These are phyloP conservation scores for Tulasnella sp. DNA, from an alignment of 768 basidiomycete genomes.

Conservation along the genomic window DNA sequence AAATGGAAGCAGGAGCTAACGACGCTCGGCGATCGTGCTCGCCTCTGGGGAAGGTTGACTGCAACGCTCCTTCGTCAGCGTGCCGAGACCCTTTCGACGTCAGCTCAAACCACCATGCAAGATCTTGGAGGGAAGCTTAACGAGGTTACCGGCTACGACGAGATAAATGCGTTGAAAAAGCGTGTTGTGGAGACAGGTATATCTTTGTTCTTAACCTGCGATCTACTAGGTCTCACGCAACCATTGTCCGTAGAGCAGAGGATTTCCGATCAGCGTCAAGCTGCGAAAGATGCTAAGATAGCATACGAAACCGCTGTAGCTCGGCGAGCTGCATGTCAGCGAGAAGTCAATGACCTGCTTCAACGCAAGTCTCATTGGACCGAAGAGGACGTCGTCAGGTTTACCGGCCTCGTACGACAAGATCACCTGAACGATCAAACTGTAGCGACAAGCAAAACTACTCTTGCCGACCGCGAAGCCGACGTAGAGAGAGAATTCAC, in stretches of 20 bases:
- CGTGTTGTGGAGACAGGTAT: conserved; percentile 75
- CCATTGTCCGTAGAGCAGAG: conserved; percentile 52
- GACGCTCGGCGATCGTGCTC: not conserved
- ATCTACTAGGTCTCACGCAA: conserved; percentile 15
- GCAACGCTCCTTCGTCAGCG: conserved; percentile 25
- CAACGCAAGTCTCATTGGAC: conserved; percentile 92
- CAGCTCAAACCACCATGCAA: conserved; percentile 54
- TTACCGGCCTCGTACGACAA: conserved; percentile 81
- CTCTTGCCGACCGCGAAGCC: conserved; percentile 61
- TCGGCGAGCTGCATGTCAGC: conserved; percentile 75
- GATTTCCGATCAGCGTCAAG: conserved; percentile 58
- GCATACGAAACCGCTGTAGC: conserved; percentile 72
- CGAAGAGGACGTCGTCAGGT: conserved; percentile 76
- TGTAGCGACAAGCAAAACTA: conserved; percentile 60
- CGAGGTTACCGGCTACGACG: conserved; percentile 83
- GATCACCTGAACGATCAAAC: conserved; percentile 83
- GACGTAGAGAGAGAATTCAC: conserved; percentile 81
- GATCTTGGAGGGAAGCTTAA: conserved; percentile 74
- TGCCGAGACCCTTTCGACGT: conserved; percentile 51
- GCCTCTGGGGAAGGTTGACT: conserved; percentile 3
- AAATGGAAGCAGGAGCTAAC: conserved; percentile 13
- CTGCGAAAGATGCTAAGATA: conserved; percentile 62
- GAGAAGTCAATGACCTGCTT: conserved; percentile 91
- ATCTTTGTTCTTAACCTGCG: conserved; percentile 25
- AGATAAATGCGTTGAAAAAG: conserved; percentile 73